Evolutionary conservation across 345 rosid species (phyloP).

Genomic region (Populus euphratica): DNA sequence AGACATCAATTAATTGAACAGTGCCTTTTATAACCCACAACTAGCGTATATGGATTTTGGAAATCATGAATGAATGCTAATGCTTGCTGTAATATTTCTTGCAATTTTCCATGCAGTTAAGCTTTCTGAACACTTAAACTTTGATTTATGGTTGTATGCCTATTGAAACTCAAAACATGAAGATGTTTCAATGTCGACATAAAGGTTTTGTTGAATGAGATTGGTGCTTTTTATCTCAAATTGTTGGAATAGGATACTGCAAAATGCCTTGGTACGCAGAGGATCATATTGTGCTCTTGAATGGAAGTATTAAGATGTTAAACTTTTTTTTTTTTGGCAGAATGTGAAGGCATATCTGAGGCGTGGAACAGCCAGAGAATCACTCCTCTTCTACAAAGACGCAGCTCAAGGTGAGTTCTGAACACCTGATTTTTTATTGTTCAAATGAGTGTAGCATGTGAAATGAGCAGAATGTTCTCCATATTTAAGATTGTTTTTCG

Average conservation of each 20-base stretch:
- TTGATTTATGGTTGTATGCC: not conserved
- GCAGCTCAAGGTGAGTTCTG: conserved; percentile 63
- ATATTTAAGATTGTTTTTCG: not conserved
- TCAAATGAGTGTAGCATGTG: not conserved
- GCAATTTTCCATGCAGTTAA: not conserved
- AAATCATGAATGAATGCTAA: not conserved
- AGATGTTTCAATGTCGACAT: not conserved
- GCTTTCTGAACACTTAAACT: not conserved
- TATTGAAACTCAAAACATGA: not conserved
- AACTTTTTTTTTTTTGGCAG: conserved; percentile 33
- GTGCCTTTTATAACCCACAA: no score
- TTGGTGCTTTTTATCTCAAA: not conserved
- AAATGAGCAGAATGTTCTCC: not conserved
- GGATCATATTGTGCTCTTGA: not conserved
- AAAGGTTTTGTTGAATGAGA: not conserved
- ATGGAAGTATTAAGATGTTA: not conserved
- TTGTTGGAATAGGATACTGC: not conserved
- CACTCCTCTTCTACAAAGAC: conserved; percentile 68
- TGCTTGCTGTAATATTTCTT: not conserved
- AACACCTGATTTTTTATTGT: not conserved
- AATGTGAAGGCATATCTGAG: conserved; percentile 93
- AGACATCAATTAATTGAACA: no score
- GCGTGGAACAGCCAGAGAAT: conserved; percentile 90
- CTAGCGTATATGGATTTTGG: not conserved
- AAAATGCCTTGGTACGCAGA: not conserved